Evolutionary conservation across 225 moss, liverwort and hornwort genomes (phyloP), one percentile per base, ranked within the genome.

Genomic region (Thuidium tamariscinum): DNA sequence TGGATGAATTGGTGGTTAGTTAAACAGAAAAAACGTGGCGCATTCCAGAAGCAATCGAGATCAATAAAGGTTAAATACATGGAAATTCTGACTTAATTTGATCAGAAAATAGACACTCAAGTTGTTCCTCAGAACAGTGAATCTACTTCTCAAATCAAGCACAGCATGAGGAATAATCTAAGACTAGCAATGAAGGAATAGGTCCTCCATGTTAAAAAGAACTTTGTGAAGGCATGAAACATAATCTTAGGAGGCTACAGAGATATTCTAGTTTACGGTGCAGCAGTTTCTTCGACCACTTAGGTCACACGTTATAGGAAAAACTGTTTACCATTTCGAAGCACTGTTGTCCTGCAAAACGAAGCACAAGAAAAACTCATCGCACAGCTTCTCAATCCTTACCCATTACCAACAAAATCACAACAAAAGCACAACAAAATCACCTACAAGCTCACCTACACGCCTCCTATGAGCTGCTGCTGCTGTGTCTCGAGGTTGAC

Each of bases 301-400:
- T 42, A 48, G 36, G 48, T 62, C 71, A 76, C 21, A 60, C 34
- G 23, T 42, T 56, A 60, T 37, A 69, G 13, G 36, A 46, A 48
- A 36, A 26, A 44, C 36, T 56, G 46, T 19, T 46, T 88, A 94
- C 94, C 94, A 86, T 98, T 96, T 70, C 96, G 90, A 82, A 98
- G 90, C 88, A 98, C 91, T 13, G 95, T 98, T 5, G 96, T 94
- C n/a, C n/a, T n/a, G n/a, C n/a, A n/a, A n/a, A n/a, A n/a, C n/a
- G n/a, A n/a, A n/a, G n/a, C n/a, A n/a, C n/a, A n/a, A n/a, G n/a
- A n/a, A n/a, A n/a, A n/a, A n/a, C n/a, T n/a, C n/a, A n/a, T n/a
- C n/a, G n/a, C n/a, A n/a, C n/a, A n/a, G n/a, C n/a, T n/a, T n/a
- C n/a, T n/a, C n/a, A n/a, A n/a, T n/a, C n/a, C n/a, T n/a, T n/a